A percentile compares a stretch with the other conserved stretches of the same genome.
Conservation (phyloP, 345 rosid genomes). For the Populus nigra region DNA sequence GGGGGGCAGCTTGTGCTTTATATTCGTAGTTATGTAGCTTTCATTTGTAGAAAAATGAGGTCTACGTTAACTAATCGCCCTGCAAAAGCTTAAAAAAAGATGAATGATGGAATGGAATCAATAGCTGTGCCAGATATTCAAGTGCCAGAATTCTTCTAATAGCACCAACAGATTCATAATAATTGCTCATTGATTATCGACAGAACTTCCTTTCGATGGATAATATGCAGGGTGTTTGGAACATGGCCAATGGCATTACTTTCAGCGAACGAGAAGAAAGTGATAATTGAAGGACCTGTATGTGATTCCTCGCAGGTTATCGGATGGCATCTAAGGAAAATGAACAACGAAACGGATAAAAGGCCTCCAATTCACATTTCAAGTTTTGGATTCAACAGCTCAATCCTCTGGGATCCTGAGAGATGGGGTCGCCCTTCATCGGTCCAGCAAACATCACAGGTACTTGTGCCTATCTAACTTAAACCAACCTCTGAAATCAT, state of each 20-base stretch:
- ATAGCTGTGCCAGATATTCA: too few species aligned
- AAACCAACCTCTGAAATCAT: neutral
- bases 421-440: constrained; percentile 74
- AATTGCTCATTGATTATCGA: neutral
- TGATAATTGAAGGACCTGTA: constrained; percentile 73
- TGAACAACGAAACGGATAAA: constrained; percentile 43
- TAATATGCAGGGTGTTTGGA: constrained; percentile 65
- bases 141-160: too few species aligned
- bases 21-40: neutral
- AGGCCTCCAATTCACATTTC: constrained; percentile 39
- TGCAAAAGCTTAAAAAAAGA: too few species aligned
- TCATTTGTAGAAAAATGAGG: neutral
- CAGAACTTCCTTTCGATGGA: neutral
- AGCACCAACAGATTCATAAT: neutral
- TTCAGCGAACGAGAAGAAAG: constrained; percentile 58
- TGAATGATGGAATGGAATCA: too few species aligned
- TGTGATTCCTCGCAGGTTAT: constrained; percentile 76
- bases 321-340: constrained; percentile 79
- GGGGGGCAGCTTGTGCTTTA: neutral
- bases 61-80: neutral
- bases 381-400: constrained; percentile 61
- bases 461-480: neutral
- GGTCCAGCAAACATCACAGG: constrained; percentile 24
- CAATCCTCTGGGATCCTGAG: constrained; percentile 85
- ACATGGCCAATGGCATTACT: constrained; percentile 85